These are phyloP conservation scores for Yamadazyma dushanensis DNA, from an alignment of 1,139 yeast species.

Conservation along the genomic window DNA sequence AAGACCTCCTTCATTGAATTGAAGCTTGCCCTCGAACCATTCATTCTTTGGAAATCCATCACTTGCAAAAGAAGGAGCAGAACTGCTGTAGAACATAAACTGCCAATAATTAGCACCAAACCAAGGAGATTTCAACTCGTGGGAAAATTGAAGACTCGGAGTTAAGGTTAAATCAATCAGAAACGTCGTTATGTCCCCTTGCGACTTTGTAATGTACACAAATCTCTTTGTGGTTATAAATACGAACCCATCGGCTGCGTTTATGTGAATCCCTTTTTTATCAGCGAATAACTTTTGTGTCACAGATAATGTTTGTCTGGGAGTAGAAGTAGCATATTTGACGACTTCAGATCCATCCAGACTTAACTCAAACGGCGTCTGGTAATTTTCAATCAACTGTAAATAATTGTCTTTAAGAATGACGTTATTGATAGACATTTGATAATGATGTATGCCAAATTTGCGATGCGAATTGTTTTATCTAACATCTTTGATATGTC, in stretches of 20 bases:
- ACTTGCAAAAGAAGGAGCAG: slow-evolving; percentile 28
- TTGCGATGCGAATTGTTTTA: slow-evolving; percentile 2
- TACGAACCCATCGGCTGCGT: slow-evolving; percentile 35
- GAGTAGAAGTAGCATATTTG: slow-evolving; percentile 20
- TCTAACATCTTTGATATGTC: not conserved
- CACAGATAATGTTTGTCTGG: slow-evolving; percentile 21
- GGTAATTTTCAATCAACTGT: slow-evolving; percentile 16
- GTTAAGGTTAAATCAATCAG: slow-evolving; percentile 28
- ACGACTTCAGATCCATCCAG: slow-evolving; percentile 21
- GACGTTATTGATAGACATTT: slow-evolving; percentile 37
- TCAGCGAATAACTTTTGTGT: slow-evolving; percentile 17
- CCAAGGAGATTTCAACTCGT: slow-evolving; percentile 51
- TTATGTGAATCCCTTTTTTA: slow-evolving; percentile 19
- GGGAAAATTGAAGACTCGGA: slow-evolving; percentile 29
- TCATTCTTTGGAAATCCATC: slow-evolving; percentile 47
- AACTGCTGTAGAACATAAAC: slow-evolving; percentile 37
- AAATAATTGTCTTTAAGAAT: slow-evolving; percentile 23
- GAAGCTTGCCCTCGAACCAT: slow-evolving; percentile 37
- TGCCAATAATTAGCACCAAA: slow-evolving; percentile 56
- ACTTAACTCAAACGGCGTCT: slow-evolving; percentile 25
- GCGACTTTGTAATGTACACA: slow-evolving; percentile 35
- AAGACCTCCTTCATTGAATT: slow-evolving; percentile 52
- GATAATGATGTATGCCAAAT: not conserved
- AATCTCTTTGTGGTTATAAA: slow-evolving; percentile 39
- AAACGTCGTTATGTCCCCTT: slow-evolving; percentile 42